These are phyloP conservation scores for Austropuccinia psidii DNA, from an alignment of 1,284 basidiomycete species.

Conservation along the genomic window DNA sequence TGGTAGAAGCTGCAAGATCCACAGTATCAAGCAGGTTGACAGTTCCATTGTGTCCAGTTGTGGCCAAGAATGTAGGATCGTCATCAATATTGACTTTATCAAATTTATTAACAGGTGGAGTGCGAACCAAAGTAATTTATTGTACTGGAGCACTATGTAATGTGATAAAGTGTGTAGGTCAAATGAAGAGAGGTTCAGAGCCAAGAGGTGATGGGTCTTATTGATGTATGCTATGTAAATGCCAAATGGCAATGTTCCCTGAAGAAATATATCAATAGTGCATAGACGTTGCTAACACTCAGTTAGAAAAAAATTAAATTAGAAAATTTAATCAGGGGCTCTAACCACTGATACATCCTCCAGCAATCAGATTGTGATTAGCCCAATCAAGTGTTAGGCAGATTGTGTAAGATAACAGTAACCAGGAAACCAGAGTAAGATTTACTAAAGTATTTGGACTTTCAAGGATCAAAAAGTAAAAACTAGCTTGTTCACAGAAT, in stretches of 20 bases:
- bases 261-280: too few species aligned
- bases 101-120: conserved; percentile 55
- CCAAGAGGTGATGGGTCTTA: conserved; percentile 39
- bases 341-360: conserved; percentile 71
- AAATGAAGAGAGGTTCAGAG: conserved; percentile 49
- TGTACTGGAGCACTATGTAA: conserved; percentile 71
- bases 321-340: too few species aligned
- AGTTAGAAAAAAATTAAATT: too few species aligned
- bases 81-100: conserved; percentile 52
- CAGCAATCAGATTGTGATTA: conserved; percentile 66
- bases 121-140: conserved; percentile 62
- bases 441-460: too few species aligned
- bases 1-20: conserved; percentile 55
- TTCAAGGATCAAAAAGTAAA: not conserved
- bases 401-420: conserved; percentile 63
- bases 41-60: conserved; percentile 68
- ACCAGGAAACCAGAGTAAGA: conserved; percentile 58
- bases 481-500: conserved; percentile 20
- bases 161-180: conserved; percentile 63
- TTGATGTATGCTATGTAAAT: conserved; percentile 54
- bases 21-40: conserved; percentile 65
- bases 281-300: too few species aligned
- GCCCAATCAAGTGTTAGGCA: conserved; percentile 76
- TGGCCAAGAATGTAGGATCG: conserved; percentile 64
- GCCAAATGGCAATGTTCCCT: conserved; percentile 69